Base-by-base conservation (phyloP, 106 monocot genomes). In the Acanthochlamys bracteata region DNA sequence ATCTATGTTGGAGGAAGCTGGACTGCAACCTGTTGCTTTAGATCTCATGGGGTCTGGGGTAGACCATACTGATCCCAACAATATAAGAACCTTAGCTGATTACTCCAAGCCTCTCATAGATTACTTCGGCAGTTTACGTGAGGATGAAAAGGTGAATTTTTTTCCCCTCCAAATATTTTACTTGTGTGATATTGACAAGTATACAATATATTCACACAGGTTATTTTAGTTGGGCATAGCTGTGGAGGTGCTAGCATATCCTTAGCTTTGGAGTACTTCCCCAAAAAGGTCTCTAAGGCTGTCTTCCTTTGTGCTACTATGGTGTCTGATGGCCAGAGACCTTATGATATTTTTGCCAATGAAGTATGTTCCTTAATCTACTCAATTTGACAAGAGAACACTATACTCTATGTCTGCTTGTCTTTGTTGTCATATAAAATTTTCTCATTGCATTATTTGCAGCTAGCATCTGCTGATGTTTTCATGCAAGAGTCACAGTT, bases 211-310 rank as follows among this genome's bases (percentile, higher is more conserved):
- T 15, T 61, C 55, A 25, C 59, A 39, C 78, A 95, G 90, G 90
- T 90, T 66, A 78, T 90, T 74, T 79, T 95, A 53, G 94, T 95
- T 45, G 89, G 89, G 3, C 94, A 95, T 67, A 95, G 94, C 65
- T 95, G 86, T 80, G 94, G 90, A 49, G 94, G 94, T 25, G 94
- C 90, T 53, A 78, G 78, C 64, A 61, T 90, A 69, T 95, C 94
- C 19, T 87, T 79, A 69, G 94, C 86, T 3, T 42, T 90, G 24
- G 94, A 95, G 57, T 23, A 61, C 14, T 90, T 27, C 27, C 82
- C 90, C 3, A 55, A 71, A 42, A 90, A 90, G 70, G 86, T 95
- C 22, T 74, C 94, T 8, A 95, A 90, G 69, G 94, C 94, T 23
- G 68, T 95, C 15, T 95, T 95, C 64, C 59, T 95, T 3, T 59